Base-by-base conservation (phyloP, 345 rosid species). In the Pistacia atlantica region DNA sequence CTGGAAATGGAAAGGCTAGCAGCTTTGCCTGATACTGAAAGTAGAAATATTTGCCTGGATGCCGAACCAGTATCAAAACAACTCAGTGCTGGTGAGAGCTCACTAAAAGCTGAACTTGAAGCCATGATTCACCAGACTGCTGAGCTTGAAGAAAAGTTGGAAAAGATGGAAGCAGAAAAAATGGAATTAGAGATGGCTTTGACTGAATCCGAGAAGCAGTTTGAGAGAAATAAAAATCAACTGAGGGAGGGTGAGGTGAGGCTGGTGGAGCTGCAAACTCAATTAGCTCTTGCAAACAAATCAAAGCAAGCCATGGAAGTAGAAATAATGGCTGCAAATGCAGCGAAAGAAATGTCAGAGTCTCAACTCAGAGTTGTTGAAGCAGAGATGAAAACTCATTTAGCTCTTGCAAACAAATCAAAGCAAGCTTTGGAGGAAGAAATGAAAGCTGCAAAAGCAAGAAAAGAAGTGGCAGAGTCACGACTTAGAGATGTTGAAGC, bases 1-100 rank as follows among this genome's bases (percentile, higher is more conserved):
- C 92, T 95, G 20, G 99, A 95, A 86, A 93, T 95, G 97, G 94
- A 93, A 76, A 91, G 85, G 84, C 90, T 94, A 1, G 98, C 92
- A 28, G 88, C 92, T 56, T 67, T 75, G 68, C 91, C 88, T 0
- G 85, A 78, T 37, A 80, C 86, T 71, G 89, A 81, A 81, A 82
- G 76, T 18, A 85, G 77, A 75, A 82, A 78, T 70, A 73, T 86
- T 71, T 72, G 66, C 58, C 42, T 46, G 22, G 89, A 84, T 77
- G 67, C 51, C 22, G 87, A 56, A 65, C 69, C 76, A 51, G 67
- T 54, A 52, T 45, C 86, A 25, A 80, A 85, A 62, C 85, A 80
- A 79, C 13, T 73, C 49, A 83, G 66, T 82, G 74, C 77, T 58
- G 78, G 51, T 71, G 84, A 81, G 62, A 81, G 68, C 38, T 61